Percentiles rank a stretch among this genome's conserved stretches.
These are phyloP conservation scores for Huiozyma naganishii DNA, from an alignment of 805 yeast genomes.

Conservation along the genomic window DNA sequence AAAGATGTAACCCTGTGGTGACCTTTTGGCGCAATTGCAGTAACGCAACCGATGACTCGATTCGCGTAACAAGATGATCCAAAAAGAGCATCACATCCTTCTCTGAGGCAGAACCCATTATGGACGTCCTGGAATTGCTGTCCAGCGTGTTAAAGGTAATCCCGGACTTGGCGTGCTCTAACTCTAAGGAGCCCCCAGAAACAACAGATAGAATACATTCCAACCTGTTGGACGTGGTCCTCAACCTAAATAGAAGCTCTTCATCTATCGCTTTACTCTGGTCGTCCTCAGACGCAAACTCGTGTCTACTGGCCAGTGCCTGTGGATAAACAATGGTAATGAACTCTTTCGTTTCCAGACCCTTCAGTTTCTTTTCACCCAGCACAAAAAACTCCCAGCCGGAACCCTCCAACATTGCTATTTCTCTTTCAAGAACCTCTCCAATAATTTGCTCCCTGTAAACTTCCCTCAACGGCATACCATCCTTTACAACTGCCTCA, in stretches of 20 bases:
- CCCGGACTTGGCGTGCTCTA: slow-evolving; percentile 1
- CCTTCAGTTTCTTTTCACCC: slow-evolving; percentile 87
- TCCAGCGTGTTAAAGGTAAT: slow-evolving; percentile 13
- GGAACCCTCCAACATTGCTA: slow-evolving; percentile 49
- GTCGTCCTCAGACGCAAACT: slow-evolving; percentile 29
- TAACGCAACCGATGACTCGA: slow-evolving; percentile 47
- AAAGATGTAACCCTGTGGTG: slow-evolving; percentile 11
- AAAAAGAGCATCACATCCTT: slow-evolving; percentile 43
- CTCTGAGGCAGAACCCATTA: slow-evolving; percentile 18
- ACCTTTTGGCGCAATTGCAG: slow-evolving; percentile 34
- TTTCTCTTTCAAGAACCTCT: slow-evolving; percentile 53
- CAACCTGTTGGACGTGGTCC: slow-evolving; percentile 44
- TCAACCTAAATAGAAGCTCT: slow-evolving; percentile 39
- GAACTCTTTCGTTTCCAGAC: slow-evolving; percentile 85
- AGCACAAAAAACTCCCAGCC: slow-evolving; percentile 59
- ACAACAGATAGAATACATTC: slow-evolving; percentile 47
- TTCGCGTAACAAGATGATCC: slow-evolving; percentile 56
- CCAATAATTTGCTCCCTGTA: slow-evolving; percentile 39
- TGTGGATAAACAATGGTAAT: slow-evolving; percentile 72
- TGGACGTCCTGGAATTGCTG: slow-evolving; percentile 13
- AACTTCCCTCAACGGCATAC: slow-evolving; percentile 28
- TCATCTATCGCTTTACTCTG: slow-evolving; percentile 21
- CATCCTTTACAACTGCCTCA: slow-evolving; percentile 20
- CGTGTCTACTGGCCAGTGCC: slow-evolving; percentile 49
- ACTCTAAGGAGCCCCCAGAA: slow-evolving; percentile 31